These are phyloP conservation scores for Ophiostoma populinum DNA, from an alignment of 2,329 filamentous ascomycete species.

Conservation along the genomic window DNA sequence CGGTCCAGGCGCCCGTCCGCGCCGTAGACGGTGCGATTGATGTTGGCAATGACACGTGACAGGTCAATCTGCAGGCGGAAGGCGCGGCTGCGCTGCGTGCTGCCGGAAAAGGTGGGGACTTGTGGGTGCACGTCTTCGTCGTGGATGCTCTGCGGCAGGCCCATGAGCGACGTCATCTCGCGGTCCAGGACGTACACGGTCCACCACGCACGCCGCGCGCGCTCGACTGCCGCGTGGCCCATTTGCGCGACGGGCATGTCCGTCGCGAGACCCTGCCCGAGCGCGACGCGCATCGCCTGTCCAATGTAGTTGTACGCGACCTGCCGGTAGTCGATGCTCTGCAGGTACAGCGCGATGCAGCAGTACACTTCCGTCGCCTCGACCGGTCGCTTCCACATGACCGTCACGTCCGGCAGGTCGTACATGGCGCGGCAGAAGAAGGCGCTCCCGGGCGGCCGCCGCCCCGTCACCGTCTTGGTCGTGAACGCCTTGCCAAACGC, in stretches of 20 bases:
- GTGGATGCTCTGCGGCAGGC: neutral
- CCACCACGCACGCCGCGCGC: neutral
- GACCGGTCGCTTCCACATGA: neutral
- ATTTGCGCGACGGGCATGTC: neutral
- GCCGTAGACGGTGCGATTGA: conserved; percentile 2
- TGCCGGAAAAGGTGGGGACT: neutral
- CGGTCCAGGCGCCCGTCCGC: neutral
- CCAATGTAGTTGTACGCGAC: conserved; percentile 1
- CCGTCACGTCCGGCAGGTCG: neutral
- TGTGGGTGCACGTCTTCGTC: conserved; percentile 1
- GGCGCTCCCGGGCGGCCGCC: neutral
- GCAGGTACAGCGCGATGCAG: conserved; percentile 1
- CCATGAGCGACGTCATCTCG: conserved; percentile 2
- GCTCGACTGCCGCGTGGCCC: neutral
- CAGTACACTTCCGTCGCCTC: conserved; percentile 1
- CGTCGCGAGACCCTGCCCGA: neutral
- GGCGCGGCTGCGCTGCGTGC: neutral
- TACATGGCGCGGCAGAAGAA: neutral
- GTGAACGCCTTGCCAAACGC: conserved; percentile 2
- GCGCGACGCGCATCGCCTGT: neutral
- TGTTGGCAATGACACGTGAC: neutral
- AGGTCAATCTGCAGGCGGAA: neutral
- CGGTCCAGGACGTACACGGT: conserved; percentile 1
- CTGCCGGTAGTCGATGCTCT: neutral
- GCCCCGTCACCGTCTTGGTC: neutral